Conservation (phyloP, 305 asterid genomes). For the Coffea humblotiana region DNA sequence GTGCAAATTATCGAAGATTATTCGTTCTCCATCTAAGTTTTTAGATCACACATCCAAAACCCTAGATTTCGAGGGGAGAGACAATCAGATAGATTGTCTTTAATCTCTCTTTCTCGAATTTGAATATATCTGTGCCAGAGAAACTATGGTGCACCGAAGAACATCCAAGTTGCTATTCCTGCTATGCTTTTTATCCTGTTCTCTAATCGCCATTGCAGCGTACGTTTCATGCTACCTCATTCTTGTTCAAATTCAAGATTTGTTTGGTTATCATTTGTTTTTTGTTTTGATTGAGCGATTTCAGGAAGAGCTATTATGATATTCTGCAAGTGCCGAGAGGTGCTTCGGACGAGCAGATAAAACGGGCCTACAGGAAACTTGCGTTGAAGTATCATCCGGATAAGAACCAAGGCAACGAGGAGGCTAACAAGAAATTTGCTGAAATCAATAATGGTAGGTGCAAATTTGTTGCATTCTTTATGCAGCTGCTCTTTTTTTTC, state of each 20-base stretch:
- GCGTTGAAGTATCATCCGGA: constrained; percentile 98
- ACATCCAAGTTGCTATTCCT: constrained; percentile 46
- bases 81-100: neutral
- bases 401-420: constrained; percentile 93
- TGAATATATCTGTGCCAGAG: constrained; percentile 41
- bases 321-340: constrained; percentile 76
- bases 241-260: neutral
- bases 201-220: constrained; percentile 72
- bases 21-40: neutral
- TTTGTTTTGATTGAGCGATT: neutral
- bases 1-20: neutral
- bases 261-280: neutral
- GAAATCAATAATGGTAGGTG: constrained; percentile 79
- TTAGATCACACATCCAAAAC: constrained; percentile 35
- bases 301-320: constrained; percentile 93
- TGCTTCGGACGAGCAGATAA: constrained; percentile 93
- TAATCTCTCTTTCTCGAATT: constrained; percentile 14
- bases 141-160: constrained; percentile 65
- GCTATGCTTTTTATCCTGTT: constrained; percentile 48
- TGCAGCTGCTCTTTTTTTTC: neutral
- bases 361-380: constrained; percentile 92
- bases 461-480: neutral
- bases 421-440: constrained; percentile 89
- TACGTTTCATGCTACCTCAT: constrained; percentile 33
- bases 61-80: constrained; percentile 28